Conservation (phyloP, 768 basidiomycete genomes). For the Mycena latifolia region DNA sequence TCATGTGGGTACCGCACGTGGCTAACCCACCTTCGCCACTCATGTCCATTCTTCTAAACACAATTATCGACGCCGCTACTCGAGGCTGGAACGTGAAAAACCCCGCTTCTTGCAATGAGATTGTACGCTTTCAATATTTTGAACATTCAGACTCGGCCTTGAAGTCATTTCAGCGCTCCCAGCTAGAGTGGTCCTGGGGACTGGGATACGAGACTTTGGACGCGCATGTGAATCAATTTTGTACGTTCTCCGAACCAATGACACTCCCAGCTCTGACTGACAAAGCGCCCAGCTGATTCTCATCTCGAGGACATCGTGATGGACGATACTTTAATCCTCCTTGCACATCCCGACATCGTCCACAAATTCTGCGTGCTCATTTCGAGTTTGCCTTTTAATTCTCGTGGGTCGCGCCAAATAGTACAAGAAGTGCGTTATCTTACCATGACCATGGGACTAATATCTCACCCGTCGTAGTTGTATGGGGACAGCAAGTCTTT, state of each 20-base stretch:
- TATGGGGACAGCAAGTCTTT: constrained; percentile 3
- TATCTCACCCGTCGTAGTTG: neutral
- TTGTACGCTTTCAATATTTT: neutral
- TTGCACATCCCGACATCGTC: neutral
- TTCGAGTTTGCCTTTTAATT: neutral
- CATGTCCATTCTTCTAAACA: too few species aligned
- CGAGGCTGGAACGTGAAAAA: too few species aligned
- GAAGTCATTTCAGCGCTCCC: constrained; percentile 3
- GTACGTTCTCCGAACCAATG: neutral
- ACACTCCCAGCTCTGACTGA: neutral
- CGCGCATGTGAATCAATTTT: neutral
- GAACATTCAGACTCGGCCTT: neutral
- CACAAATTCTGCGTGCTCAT: neutral
- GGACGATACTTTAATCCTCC: constrained; percentile 4
- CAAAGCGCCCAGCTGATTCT: neutral
- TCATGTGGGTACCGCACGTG: too few species aligned
- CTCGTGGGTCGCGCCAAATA: neutral
- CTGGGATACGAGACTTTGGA: constrained; percentile 8
- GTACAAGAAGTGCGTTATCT: constrained; percentile 5
- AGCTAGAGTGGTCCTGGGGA: constrained; percentile 23
- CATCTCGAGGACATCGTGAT: neutral
- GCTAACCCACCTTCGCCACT: too few species aligned
- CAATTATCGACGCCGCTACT: too few species aligned
- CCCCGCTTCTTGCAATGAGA: neutral
- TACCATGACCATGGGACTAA: too few species aligned